Conservation (phyloP, 2,329 filamentous ascomycete species). For the Zymoseptoria brevis region DNA sequence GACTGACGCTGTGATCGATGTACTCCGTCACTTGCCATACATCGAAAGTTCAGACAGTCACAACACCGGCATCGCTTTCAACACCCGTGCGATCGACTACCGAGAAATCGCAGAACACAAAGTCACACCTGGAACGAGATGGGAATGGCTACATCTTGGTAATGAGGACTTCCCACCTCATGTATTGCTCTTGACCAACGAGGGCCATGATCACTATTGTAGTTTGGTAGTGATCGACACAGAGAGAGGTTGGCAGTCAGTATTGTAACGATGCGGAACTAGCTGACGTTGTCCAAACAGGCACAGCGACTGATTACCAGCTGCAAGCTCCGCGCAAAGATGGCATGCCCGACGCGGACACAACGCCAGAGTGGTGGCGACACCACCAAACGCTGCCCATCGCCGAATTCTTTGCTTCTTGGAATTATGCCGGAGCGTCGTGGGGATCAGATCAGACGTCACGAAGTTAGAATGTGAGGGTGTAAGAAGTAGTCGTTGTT, state of each 20-base stretch:
- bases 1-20: conserved; percentile 23
- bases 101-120: background rate
- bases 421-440: background rate
- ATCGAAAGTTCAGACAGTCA: background rate
- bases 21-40: conserved; percentile 28
- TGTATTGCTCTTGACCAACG: background rate
- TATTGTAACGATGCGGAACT: background rate
- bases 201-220: background rate
- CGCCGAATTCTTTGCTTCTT: background rate
- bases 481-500: too few relatives aligned
- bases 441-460: too few relatives aligned
- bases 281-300: background rate
- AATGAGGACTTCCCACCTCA: background rate
- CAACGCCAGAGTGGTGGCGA: background rate
- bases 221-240: background rate
- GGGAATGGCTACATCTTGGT: background rate
- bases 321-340: background rate
- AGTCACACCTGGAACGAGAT: background rate
- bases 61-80: background rate
- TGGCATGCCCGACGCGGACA: background rate
- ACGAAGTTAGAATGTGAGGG: too few relatives aligned
- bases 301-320: background rate
- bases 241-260: background rate
- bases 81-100: background rate
- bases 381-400: background rate